Conservation (phyloP, 129 eudicot genomes). For the Pulicaria dysenterica region DNA sequence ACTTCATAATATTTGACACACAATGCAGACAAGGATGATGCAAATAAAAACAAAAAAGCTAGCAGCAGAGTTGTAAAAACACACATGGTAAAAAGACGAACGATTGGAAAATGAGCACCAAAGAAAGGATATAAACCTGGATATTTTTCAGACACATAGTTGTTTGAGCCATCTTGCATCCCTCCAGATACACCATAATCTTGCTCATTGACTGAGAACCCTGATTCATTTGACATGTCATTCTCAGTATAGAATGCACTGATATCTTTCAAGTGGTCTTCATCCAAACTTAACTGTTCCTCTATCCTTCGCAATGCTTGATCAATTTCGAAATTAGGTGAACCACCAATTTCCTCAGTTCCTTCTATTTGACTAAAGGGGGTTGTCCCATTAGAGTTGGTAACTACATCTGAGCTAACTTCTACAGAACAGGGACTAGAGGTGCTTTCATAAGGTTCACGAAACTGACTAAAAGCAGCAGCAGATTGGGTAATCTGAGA, state of each 20-base stretch:
- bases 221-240: slow-evolving; percentile 48
- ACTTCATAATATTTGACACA: slow-evolving; percentile 6
- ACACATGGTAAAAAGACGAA: background rate
- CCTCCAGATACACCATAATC: slow-evolving; percentile 34
- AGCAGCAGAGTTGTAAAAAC: background rate
- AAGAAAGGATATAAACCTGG: slow-evolving; percentile 49
- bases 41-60: background rate
- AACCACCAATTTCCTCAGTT: slow-evolving; percentile 37
- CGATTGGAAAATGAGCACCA: slow-evolving; percentile 6
- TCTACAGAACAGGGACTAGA: slow-evolving; percentile 76
- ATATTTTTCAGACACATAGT: slow-evolving; percentile 40
- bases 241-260: slow-evolving; percentile 42
- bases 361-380: slow-evolving; percentile 36
- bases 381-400: slow-evolving; percentile 47
- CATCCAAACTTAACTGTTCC: slow-evolving; percentile 83
- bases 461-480: slow-evolving; percentile 42
- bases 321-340: slow-evolving; percentile 49
- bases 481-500: slow-evolving; percentile 49
- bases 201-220: slow-evolving; percentile 33
- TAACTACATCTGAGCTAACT: slow-evolving; percentile 56
- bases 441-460: slow-evolving; percentile 50
- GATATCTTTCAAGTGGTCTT: slow-evolving; percentile 50
- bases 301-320: slow-evolving; percentile 64
- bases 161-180: slow-evolving; percentile 43
- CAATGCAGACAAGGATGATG: slow-evolving; percentile 6